phyloP scores from a whole-genome alignment of 352 stramenopile genomes.

The Plasmopara halstedii region DNA sequence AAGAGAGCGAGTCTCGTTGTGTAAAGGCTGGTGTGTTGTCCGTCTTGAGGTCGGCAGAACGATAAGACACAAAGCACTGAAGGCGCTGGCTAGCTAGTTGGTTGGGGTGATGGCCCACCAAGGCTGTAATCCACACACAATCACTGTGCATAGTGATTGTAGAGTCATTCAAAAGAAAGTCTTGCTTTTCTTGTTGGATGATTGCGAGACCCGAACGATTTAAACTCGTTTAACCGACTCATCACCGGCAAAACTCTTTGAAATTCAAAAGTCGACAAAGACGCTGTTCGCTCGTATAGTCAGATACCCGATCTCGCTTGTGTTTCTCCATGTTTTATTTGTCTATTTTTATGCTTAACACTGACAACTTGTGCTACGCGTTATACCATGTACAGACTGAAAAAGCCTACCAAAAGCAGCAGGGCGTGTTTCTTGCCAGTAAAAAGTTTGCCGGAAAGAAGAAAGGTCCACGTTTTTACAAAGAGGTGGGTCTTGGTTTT shows the following conservation, averaged over 20 bases:
- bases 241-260: constrained; percentile 32
- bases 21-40: constrained; percentile 5
- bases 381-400: constrained; percentile 80
- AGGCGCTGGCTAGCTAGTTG: constrained; percentile 36
- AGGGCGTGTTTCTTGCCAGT: constrained; percentile 97
- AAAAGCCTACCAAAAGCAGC: constrained; percentile 99
- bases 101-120: constrained; percentile 45
- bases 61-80: constrained; percentile 12
- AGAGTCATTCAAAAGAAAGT: background rate
- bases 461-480: constrained; percentile 93
- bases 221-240: constrained; percentile 26
- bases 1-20: constrained; percentile 10
- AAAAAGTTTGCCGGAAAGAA: constrained; percentile 93
- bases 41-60: constrained; percentile 1
- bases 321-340: too few relatives aligned
- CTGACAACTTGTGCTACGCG: constrained; percentile 4
- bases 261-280: constrained; percentile 2
- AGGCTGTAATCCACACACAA: constrained; percentile 68
- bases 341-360: too few relatives aligned
- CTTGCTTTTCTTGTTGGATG: background rate
- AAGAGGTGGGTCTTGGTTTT: constrained; percentile 97
- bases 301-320: constrained; percentile 1
- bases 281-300: constrained; percentile 16
- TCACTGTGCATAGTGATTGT: constrained; percentile 7
- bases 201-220: constrained; percentile 18